phyloP scores from a whole-genome alignment of 768 basidiomycete genomes.

The Rhizopogon salebrosus region DNA sequence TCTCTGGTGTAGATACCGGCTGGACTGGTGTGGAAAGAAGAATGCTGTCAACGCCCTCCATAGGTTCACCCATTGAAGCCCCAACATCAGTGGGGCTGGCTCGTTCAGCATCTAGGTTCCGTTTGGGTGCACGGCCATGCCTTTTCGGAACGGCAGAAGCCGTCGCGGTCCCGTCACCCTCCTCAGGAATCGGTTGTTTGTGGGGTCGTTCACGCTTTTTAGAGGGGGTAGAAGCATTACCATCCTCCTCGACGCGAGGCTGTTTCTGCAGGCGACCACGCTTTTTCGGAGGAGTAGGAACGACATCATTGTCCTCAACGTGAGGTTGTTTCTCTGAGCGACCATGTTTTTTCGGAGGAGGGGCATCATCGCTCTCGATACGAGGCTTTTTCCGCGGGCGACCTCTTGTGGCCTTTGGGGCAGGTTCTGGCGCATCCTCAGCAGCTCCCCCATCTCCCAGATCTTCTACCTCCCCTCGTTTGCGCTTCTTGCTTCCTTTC shows the following conservation, averaged over 20 bases:
- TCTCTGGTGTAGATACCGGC: constrained; percentile 19
- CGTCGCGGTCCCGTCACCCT: neutral
- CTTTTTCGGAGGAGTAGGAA: constrained; percentile 24
- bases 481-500: constrained; percentile 22
- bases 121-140: constrained; percentile 34
- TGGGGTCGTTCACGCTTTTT: constrained; percentile 34
- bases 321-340: constrained; percentile 32
- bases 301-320: constrained; percentile 7
- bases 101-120: constrained; percentile 9
- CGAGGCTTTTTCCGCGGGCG: constrained; percentile 39
- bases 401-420: constrained; percentile 43
- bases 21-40: neutral
- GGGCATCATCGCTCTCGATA: constrained; percentile 6
- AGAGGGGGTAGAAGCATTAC: constrained; percentile 9
- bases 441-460: constrained; percentile 20
- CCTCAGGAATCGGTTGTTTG: constrained; percentile 14
- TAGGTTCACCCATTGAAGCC: constrained; percentile 1
- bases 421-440: constrained; percentile 14
- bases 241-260: constrained; percentile 9
- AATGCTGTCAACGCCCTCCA: neutral
- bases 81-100: neutral
- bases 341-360: constrained; percentile 30
- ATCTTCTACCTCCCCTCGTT: constrained; percentile 14
- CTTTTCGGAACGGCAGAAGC: constrained; percentile 20
- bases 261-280: constrained; percentile 37